Evolutionary conservation across 306 rosid species (phyloP).

Genomic region (Dalbergia cochinchinensis): DNA sequence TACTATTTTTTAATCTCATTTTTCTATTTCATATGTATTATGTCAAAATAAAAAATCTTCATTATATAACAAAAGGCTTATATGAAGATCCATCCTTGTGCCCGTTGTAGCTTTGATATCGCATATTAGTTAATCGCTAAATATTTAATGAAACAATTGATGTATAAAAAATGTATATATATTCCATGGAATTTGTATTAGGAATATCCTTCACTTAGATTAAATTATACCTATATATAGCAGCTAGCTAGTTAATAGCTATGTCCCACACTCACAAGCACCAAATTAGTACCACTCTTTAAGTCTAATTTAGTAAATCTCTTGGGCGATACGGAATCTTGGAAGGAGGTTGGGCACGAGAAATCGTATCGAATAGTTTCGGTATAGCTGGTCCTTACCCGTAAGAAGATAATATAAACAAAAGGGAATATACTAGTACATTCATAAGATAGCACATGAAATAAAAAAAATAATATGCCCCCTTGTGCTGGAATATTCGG

Average conservation of each 20-base stretch:
- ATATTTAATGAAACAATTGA: neutral
- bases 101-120: neutral
- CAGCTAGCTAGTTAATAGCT: neutral
- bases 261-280: constrained; percentile 45
- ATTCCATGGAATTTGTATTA: constrained; percentile 21
- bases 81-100: neutral
- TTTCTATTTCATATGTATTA: neutral
- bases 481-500: constrained; percentile 58
- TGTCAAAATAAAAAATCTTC: neutral
- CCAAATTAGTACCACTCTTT: constrained; percentile 33
- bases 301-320: constrained; percentile 8
- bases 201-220: constrained; percentile 38
- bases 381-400: constrained; percentile 33
- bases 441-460: constrained; percentile 31
- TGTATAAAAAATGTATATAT: neutral
- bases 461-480: constrained; percentile 37
- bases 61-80: neutral
- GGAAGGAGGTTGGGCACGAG: constrained; percentile 49
- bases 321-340: constrained; percentile 48
- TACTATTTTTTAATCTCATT: neutral
- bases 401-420: constrained; percentile 57
- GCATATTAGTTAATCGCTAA: neutral
- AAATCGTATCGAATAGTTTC: constrained; percentile 44
- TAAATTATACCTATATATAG: neutral
- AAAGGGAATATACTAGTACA: constrained; percentile 63